A percentile compares a stretch with the other conserved stretches of the same genome.
Evolutionary conservation across 2,329 filamentous ascomycete species (phyloP).

Genomic region (Pseudohalonectria lignicola): DNA sequence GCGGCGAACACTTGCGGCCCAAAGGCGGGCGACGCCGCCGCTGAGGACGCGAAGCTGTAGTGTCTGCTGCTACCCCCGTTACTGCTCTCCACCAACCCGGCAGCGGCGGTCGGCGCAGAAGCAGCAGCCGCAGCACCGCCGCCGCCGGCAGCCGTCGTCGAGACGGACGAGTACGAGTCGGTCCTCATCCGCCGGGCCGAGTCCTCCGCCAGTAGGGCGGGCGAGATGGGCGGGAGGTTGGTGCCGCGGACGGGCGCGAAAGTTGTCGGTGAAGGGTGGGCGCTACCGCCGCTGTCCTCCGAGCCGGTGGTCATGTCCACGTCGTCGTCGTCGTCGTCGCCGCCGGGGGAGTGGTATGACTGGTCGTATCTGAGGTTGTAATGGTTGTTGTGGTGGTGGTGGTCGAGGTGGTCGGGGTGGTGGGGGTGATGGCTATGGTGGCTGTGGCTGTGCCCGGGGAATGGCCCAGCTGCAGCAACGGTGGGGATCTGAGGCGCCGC

Average conservation of each 20-base stretch:
- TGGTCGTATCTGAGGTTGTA: background rate
- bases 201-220: slow-evolving; percentile 36
- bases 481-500: slow-evolving; percentile 24
- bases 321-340: too few species aligned
- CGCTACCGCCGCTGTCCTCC: too few species aligned
- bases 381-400: too few species aligned
- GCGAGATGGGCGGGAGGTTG: slow-evolving; percentile 36
- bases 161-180: slow-evolving; percentile 44
- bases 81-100: slow-evolving; percentile 16
- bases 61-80: slow-evolving; percentile 32
- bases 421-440: too few species aligned
- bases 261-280: too few species aligned
- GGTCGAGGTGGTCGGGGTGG: too few species aligned
- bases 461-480: too few species aligned
- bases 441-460: too few species aligned
- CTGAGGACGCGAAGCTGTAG: slow-evolving; percentile 29
- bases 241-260: slow-evolving; percentile 15
- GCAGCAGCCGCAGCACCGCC: too few species aligned
- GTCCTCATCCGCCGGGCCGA: slow-evolving; percentile 26
- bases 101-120: slow-evolving; percentile 28
- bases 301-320: too few species aligned
- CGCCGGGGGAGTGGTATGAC: background rate
- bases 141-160: slow-evolving; percentile 23
- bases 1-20: slow-evolving; percentile 36
- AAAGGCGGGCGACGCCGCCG: slow-evolving; percentile 45